Evolutionary conservation across 2,329 filamentous ascomycete species (phyloP), one percentile per base, ranked within the genome.

Genomic region (Fusarium decemcellulare): DNA sequence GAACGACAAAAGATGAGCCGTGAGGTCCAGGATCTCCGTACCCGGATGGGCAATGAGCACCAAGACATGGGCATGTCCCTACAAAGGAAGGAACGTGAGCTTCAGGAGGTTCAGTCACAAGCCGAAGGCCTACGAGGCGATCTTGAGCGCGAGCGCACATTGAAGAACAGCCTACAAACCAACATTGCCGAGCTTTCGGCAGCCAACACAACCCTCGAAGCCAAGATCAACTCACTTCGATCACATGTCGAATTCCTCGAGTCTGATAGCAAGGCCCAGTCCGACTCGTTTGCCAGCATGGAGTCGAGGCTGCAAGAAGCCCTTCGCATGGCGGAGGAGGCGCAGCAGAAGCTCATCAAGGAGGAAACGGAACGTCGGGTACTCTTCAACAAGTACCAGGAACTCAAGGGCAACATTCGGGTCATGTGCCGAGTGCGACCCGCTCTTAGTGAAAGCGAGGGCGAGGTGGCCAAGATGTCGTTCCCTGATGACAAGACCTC

Each of bases 371-470:
- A 97, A 53, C 90, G 96, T 14, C 89, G 96, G 23, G 95, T 97
- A 72, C 87, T 99, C 0, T 97, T 98, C 84, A 98, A 98, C 81
- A 96, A 97, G 79, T 95, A 99, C 48, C 94, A 99, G 78, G 96
- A 99, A 77, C 88, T 99, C 63, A 98, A 97, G 80, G 96, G 96
- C 74, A 99, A 99, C 77, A 99, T 99, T 75, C 92, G 96, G 18
- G 96, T 99, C 71, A 99, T 99, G 89, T 98, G 95, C 77, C 91
- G 96, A 77, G 95, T 98, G 30, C 91, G 97, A 42, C 96, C 96
- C 1, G 84, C 91, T 0, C 83, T 92, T 23, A 84, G 84, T 27
- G 72, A 79, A 1, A 79, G 83, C 1, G 91, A 92, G 61, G 90
- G 90, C 8, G 86, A 90, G 27, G 85, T 89, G 12, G 94, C 95